phyloP scores from a whole-genome alignment of 208 protist genomes.

The Acanthamoeba healyi region DNA sequence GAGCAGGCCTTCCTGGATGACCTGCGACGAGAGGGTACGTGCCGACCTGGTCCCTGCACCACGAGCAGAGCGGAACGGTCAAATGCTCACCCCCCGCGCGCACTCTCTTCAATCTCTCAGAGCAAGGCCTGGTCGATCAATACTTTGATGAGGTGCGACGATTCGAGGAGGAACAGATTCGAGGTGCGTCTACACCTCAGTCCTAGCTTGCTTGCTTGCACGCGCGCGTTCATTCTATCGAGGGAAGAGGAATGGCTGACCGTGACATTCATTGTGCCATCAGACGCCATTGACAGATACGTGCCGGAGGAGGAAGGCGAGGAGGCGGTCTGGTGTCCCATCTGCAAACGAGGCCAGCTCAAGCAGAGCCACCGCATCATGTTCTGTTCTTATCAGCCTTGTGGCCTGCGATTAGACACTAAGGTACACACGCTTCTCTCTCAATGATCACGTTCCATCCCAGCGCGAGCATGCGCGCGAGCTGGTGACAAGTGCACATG shows the following conservation, averaged over 20 bases:
- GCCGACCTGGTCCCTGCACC: background rate
- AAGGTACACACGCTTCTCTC: no score
- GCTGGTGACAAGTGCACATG: no score
- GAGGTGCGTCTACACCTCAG: background rate
- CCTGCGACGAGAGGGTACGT: background rate
- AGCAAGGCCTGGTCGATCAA: slow-evolving; percentile 24
- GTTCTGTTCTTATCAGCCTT: slow-evolving; percentile 21
- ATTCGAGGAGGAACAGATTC: background rate
- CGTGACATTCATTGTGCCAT: no score
- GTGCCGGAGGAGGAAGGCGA: background rate
- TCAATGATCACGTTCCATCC: no score
- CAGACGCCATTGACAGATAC: slow-evolving; percentile 23
- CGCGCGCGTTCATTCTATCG: background rate
- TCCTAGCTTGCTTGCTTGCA: background rate
- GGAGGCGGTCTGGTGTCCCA: slow-evolving; percentile 6
- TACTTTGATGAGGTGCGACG: slow-evolving; percentile 18
- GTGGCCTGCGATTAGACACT: slow-evolving; percentile 36
- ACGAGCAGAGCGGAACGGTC: no score
- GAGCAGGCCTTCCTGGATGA: slow-evolving; percentile 36
- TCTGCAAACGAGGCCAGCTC: background rate
- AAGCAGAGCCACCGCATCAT: slow-evolving; percentile 25
- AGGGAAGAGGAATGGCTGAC: no score
- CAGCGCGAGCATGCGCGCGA: no score
- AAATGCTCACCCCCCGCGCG: no score
- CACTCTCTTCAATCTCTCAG: no score